Evolutionary conservation across 2,329 filamentous ascomycete genomes (phyloP).

Genomic region (Calonectria montana): DNA sequence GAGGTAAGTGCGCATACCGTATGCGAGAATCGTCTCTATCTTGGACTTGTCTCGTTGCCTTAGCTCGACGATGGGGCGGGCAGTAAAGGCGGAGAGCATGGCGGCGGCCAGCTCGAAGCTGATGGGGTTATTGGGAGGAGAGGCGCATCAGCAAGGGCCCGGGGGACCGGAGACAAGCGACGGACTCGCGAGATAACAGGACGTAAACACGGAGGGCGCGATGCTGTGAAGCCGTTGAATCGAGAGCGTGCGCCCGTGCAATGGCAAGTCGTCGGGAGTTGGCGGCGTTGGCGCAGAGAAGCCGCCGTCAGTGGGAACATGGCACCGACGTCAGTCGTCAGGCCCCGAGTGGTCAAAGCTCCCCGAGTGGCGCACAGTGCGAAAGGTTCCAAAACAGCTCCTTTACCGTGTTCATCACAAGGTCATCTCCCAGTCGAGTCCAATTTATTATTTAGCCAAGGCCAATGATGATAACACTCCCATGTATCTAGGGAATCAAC

Average conservation of each 20-base stretch:
- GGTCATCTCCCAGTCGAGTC: too few species aligned
- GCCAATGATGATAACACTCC: constrained; percentile 1
- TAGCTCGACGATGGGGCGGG: constrained; percentile 96
- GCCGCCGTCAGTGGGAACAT: constrained; percentile 28
- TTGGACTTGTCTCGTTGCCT: constrained; percentile 94
- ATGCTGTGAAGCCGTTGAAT: not conserved
- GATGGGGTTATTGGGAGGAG: constrained; percentile 42
- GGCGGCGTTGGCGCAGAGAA: constrained; percentile 15
- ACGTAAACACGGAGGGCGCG: not conserved
- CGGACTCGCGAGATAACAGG: not conserved
- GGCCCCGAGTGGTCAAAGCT: constrained; percentile 39
- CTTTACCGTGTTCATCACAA: constrained; percentile 3
- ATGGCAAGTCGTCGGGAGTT: constrained; percentile 17
- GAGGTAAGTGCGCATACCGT: constrained; percentile 67
- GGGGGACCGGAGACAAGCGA: not conserved
- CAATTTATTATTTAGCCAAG: not conserved
- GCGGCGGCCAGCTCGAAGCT: constrained; percentile 59
- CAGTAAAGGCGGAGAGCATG: constrained; percentile 98
- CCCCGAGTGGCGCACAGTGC: constrained; percentile 36
- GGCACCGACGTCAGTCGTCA: constrained; percentile 44
- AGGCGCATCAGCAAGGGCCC: constrained; percentile 44
- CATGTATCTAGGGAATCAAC: not conserved
- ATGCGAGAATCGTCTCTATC: constrained; percentile 94
- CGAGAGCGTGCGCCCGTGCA: constrained; percentile 1
- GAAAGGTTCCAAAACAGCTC: constrained; percentile 13